phyloP scores from a whole-genome alignment of 2,329 filamentous ascomycete genomes.

The Fusarium tupiense region DNA sequence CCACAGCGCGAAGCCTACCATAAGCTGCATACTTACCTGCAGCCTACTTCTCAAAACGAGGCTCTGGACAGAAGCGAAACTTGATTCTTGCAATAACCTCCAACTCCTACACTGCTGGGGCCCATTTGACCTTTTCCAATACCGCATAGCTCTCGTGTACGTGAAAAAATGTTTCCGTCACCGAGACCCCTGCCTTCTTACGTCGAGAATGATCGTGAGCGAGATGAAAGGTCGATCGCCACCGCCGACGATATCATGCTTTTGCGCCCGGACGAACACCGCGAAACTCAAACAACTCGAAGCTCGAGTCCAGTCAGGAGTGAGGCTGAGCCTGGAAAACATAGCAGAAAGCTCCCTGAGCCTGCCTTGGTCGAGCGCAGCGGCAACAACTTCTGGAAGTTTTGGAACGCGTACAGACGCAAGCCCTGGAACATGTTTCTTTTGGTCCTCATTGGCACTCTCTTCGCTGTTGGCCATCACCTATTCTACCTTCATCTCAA shows the following conservation, averaged over 20 bases:
- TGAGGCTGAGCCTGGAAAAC: fast-evolving
- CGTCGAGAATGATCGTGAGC: background rate
- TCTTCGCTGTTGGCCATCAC: background rate
- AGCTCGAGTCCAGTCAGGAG: fast-evolving
- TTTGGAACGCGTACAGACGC: fast-evolving
- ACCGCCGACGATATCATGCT: background rate
- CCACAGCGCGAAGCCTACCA: background rate
- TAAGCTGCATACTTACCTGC: background rate
- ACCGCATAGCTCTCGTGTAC: background rate
- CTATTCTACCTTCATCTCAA: background rate
- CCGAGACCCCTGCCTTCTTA: fast-evolving
- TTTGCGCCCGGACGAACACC: background rate
- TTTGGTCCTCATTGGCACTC: background rate
- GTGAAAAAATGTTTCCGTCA: background rate
- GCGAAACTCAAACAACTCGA: background rate
- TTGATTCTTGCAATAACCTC: background rate
- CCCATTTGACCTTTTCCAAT: background rate
- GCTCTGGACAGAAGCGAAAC: background rate
- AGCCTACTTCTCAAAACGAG: background rate
- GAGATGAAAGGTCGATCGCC: background rate
- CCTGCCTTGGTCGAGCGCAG: background rate
- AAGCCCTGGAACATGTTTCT: background rate
- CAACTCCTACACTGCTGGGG: fast-evolving
- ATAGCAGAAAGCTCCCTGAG: background rate
- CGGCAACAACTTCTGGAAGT: background rate